Evolutionary conservation across 2,329 filamentous ascomycete genomes (phyloP).

Genomic region (Colletotrichum musae): DNA sequence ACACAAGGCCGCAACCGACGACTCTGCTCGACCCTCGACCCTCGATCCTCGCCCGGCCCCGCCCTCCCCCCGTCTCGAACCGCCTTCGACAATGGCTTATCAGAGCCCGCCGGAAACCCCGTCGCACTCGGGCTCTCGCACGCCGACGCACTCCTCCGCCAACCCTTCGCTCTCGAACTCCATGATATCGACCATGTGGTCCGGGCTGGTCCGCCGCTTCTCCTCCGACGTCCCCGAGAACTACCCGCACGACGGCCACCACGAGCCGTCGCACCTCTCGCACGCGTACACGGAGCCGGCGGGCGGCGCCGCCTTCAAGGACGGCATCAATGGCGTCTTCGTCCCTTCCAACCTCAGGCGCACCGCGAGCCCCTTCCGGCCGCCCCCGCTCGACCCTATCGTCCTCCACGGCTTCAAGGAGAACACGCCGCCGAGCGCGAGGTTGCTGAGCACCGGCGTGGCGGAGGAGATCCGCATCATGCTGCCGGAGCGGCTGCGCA

Average conservation of each 20-base stretch:
- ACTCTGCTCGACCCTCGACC: not conserved
- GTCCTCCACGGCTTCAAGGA: conserved; percentile 76
- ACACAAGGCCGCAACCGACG: too few relatives aligned
- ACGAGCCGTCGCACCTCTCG: conserved; percentile 44
- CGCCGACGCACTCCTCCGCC: conserved; percentile 46
- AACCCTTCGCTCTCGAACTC: conserved; percentile 49
- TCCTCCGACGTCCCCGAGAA: conserved; percentile 61
- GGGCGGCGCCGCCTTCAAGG: conserved; percentile 47
- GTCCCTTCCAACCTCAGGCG: conserved; percentile 68
- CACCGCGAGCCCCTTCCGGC: conserved; percentile 84
- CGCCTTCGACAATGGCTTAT: conserved; percentile 32
- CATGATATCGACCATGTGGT: conserved; percentile 60
- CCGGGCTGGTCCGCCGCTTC: conserved; percentile 78
- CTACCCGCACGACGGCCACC: conserved; percentile 44
- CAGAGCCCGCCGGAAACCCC: conserved; percentile 41
- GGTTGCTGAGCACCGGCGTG: conserved; percentile 79
- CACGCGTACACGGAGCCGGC: conserved; percentile 45
- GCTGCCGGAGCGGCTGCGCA: conserved; percentile 87
- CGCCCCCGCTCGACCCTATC: conserved; percentile 89
- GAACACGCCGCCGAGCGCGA: conserved; percentile 71
- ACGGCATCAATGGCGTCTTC: conserved; percentile 72
- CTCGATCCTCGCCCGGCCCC: too few relatives aligned
- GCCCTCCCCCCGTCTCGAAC: not conserved
- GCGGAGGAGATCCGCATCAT: conserved; percentile 95
- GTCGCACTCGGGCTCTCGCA: conserved; percentile 46